A percentile compares a stretch with the other conserved stretches of the same genome.
phyloP scores from a whole-genome alignment of 441 rosid genomes.

The Populus hybrid region DNA sequence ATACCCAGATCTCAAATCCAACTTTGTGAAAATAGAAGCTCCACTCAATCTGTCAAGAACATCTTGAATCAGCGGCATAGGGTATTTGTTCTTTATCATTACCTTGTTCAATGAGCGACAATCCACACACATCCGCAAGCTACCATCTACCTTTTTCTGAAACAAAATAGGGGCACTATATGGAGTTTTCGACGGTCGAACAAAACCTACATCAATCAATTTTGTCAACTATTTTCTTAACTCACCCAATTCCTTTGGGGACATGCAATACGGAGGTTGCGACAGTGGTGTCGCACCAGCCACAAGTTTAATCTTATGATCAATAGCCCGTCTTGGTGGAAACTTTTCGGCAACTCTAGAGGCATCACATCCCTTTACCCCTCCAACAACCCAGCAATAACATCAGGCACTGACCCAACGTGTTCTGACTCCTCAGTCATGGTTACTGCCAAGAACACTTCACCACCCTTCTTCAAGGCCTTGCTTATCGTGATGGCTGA shows the following conservation, averaged over 20 bases:
- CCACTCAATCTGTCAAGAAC: too few species aligned
- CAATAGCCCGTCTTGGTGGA: not conserved
- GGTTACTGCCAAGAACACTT: not conserved
- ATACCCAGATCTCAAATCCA: too few species aligned
- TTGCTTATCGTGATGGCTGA: fast-evolving
- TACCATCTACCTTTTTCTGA: not conserved
- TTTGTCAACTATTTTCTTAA: not conserved
- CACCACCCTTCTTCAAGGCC: not conserved
- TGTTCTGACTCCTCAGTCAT: fast-evolving
- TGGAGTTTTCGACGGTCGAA: not conserved
- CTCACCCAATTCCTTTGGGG: too few species aligned
- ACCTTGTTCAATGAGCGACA: not conserved
- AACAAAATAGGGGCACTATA: not conserved
- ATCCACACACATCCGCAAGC: not conserved
- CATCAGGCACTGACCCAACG: not conserved
- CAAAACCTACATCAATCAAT: not conserved
- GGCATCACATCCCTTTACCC: not conserved
- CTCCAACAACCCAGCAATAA: not conserved
- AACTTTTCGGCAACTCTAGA: not conserved
- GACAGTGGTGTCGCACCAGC: not conserved
- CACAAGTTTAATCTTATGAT: constrained; percentile 10
- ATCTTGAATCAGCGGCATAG: too few species aligned
- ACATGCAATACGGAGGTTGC: not conserved
- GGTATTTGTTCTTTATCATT: not conserved
- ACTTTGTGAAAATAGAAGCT: too few species aligned